phyloP scores from a whole-genome alignment of 768 basidiomycete genomes.

The Pleurotus tuoliensis region DNA sequence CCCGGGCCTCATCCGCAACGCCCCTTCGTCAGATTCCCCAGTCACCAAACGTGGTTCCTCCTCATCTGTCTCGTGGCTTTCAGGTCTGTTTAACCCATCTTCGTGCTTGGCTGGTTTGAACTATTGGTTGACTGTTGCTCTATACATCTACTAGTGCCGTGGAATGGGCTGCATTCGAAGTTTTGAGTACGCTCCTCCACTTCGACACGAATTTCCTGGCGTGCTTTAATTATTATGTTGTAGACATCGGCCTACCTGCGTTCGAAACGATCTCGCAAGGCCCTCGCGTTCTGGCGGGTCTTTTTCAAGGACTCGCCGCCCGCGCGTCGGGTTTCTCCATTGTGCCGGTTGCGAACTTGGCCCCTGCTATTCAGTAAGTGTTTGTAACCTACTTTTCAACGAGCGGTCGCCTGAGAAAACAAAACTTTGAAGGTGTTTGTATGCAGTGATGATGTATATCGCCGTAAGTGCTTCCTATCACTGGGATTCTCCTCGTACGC shows the following conservation, averaged over 20 bases:
- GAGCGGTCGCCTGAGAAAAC: no score
- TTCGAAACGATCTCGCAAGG: slow-evolving; percentile 35
- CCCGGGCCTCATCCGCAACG: not conserved
- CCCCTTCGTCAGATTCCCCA: slow-evolving; percentile 46
- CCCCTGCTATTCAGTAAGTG: slow-evolving; percentile 68
- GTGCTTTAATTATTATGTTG: not conserved
- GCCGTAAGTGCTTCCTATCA: slow-evolving; percentile 33
- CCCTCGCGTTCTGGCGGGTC: slow-evolving; percentile 36
- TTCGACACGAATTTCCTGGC: not conserved
- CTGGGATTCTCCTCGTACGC: not conserved
- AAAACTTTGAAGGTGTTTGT: slow-evolving; percentile 45
- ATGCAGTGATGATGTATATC: slow-evolving; percentile 78
- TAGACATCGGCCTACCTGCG: slow-evolving; percentile 38
- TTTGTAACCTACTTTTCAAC: no score
- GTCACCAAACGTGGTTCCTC: slow-evolving; percentile 76
- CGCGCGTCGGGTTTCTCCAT: slow-evolving; percentile 52
- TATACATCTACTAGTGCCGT: slow-evolving; percentile 32
- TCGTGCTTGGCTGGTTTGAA: slow-evolving; percentile 7
- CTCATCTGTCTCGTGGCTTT: slow-evolving; percentile 49
- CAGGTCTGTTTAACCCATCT: slow-evolving; percentile 32
- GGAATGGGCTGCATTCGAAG: slow-evolving; percentile 70
- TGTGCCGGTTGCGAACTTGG: slow-evolving; percentile 41
- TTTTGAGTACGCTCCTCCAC: slow-evolving; percentile 38
- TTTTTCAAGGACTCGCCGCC: slow-evolving; percentile 53
- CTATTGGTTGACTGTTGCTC: not conserved